phyloP scores from a whole-genome alignment of 345 rosid species.

The Ceriops decandra region DNA sequence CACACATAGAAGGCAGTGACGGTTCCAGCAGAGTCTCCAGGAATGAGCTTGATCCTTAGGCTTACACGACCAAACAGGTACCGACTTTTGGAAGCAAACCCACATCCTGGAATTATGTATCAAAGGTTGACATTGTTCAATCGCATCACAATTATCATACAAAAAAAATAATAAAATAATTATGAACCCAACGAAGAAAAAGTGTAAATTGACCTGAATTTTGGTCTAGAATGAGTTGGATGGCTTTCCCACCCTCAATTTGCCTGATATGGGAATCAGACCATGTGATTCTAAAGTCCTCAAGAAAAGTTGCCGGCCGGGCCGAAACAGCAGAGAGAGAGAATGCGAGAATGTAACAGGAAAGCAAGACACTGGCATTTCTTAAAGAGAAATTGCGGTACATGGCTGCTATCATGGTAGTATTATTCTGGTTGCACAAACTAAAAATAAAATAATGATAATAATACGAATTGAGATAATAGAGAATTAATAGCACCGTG shows the following conservation, averaged over 20 bases:
- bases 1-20: slow-evolving; percentile 93
- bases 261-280: slow-evolving; percentile 66
- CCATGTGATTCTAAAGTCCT: slow-evolving; percentile 71
- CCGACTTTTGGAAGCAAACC: slow-evolving; percentile 73
- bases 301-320: slow-evolving; percentile 55
- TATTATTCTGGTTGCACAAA: neutral
- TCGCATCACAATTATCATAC: too few relatives aligned
- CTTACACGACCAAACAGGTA: slow-evolving; percentile 82
- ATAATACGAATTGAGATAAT: neutral
- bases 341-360: slow-evolving; percentile 26
- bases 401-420: slow-evolving; percentile 16
- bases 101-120: slow-evolving; percentile 52
- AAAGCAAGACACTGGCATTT: slow-evolving; percentile 13
- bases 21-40: slow-evolving; percentile 98
- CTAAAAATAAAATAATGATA: neutral
- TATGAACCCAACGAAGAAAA: slow-evolving; percentile 13
- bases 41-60: slow-evolving; percentile 88
- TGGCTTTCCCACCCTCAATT: slow-evolving; percentile 67
- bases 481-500: slow-evolving; percentile 6
- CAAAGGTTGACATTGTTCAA: neutral
- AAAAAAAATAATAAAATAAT: neutral
- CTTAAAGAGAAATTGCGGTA: neutral
- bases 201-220: slow-evolving; percentile 49
- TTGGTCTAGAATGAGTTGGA: slow-evolving; percentile 77
- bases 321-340: slow-evolving; percentile 29